phyloP scores from a whole-genome alignment of 1,284 basidiomycete species.

The Inonotus hispidus region DNA sequence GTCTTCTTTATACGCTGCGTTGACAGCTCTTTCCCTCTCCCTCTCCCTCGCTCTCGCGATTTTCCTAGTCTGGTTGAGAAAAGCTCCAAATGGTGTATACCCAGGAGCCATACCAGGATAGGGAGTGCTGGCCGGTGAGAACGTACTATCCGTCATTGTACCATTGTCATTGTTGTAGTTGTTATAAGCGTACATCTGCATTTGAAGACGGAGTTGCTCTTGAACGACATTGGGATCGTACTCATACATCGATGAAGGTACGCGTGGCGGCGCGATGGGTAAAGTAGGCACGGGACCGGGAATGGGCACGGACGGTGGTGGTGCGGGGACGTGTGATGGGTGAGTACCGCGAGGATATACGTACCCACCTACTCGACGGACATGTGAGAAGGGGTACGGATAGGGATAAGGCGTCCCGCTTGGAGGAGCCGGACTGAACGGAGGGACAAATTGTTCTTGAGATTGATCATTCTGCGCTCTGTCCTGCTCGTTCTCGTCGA shows the following conservation, averaged over 20 bases:
- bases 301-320: not conserved
- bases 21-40: slow-evolving; percentile 30
- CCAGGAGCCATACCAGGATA: slow-evolving; percentile 45
- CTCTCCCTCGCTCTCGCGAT: slow-evolving; percentile 14
- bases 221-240: slow-evolving; percentile 54
- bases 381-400: slow-evolving; percentile 68
- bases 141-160: slow-evolving; percentile 59
- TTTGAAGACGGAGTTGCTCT: slow-evolving; percentile 63
- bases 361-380: slow-evolving; percentile 43
- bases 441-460: slow-evolving; percentile 56
- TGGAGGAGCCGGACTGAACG: slow-evolving; percentile 45
- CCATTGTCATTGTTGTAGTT: not conserved
- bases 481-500: not conserved
- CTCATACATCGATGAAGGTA: slow-evolving; percentile 43
- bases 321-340: not conserved
- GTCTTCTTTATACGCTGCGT: slow-evolving; percentile 24
- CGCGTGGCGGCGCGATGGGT: slow-evolving; percentile 25
- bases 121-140: slow-evolving; percentile 66
- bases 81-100: slow-evolving; percentile 61
- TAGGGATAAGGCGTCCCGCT: slow-evolving; percentile 70
- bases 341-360: slow-evolving; percentile 27
- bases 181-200: slow-evolving; percentile 72
- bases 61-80: slow-evolving; percentile 27
- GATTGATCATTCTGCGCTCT: not conserved
- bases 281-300: not conserved